A percentile compares a stretch with the other conserved stretches of the same genome.
Evolutionary conservation across 176 grass and related monocot genomes (phyloP).

Genomic region (Cenchrus fungigraminus): DNA sequence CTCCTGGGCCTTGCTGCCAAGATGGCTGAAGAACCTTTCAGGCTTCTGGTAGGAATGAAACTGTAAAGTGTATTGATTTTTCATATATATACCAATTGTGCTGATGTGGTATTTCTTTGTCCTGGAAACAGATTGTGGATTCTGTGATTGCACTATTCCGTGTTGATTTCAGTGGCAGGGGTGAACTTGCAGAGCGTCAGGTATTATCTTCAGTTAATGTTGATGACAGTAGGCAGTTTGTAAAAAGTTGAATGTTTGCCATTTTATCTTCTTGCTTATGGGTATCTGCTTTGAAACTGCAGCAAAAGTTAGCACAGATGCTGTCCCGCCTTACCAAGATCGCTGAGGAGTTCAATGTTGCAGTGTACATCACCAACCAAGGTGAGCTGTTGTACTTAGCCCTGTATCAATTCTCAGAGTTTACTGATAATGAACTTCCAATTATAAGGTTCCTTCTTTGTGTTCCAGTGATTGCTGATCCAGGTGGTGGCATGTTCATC

Average conservation of each 20-base stretch:
- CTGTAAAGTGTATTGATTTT: background rate
- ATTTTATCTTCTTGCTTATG: conserved; percentile 35
- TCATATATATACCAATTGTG: background rate
- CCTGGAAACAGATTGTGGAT: conserved; percentile 74
- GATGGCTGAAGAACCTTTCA: conserved; percentile 94
- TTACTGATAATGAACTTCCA: conserved; percentile 9
- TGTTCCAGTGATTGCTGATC: conserved; percentile 83
- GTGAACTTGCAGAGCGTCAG: conserved; percentile 87
- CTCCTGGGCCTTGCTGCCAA: conserved; percentile 89
- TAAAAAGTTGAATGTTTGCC: conserved; percentile 7
- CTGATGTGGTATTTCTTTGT: conserved; percentile 32
- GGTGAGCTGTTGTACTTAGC: conserved; percentile 37
- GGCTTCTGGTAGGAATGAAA: conserved; percentile 56
- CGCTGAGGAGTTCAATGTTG: conserved; percentile 93
- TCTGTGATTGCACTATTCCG: conserved; percentile 86
- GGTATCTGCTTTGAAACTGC: conserved; percentile 31
- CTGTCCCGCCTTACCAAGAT: conserved; percentile 89
- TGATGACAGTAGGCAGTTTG: background rate
- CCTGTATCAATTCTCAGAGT: conserved; percentile 13
- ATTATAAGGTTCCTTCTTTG: conserved; percentile 5
- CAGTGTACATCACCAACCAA: conserved; percentile 97
- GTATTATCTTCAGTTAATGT: conserved; percentile 31
- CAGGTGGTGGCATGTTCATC: conserved; percentile 83
- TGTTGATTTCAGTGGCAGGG: conserved; percentile 82
- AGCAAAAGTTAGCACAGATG: conserved; percentile 98